Percentiles rank a stretch among this genome's conserved stretches.
These are phyloP conservation scores for Gaeumannomyces tritici DNA, from an alignment of 2,329 filamentous ascomycete species.

Conservation along the genomic window DNA sequence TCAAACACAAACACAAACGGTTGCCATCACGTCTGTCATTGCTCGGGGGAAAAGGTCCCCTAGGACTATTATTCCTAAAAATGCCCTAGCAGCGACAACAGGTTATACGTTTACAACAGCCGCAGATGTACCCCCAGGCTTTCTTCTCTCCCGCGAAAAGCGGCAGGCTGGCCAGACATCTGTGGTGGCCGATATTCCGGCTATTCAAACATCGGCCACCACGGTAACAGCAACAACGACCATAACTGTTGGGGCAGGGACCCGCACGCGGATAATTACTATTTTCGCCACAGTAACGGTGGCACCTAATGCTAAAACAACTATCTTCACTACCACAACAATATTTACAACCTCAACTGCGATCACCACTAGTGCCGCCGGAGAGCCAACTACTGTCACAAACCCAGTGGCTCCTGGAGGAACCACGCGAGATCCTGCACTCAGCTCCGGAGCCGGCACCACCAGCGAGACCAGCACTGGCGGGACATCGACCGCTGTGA, in stretches of 20 bases:
- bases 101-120: neutral
- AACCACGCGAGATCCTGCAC: neutral
- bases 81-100: neutral
- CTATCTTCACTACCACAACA: constrained; percentile 13
- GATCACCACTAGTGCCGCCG: neutral
- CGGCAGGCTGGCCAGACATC: neutral
- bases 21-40: constrained; percentile 10
- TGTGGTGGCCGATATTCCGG: neutral
- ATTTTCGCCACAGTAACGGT: constrained; percentile 11
- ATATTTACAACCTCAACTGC: constrained; percentile 7
- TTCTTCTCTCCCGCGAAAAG: neutral
- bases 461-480: neutral
- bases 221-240: constrained; percentile 6
- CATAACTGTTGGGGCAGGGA: constrained; percentile 6
- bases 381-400: neutral
- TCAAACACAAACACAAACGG: constrained; percentile 13
- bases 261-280: constrained; percentile 10
- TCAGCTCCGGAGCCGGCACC: neutral
- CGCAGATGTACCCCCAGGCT: neutral
- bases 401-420: neutral
- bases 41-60: neutral
- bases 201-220: constrained; percentile 8
- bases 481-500: neutral
- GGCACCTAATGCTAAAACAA: constrained; percentile 12
- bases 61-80: neutral